A percentile compares a stretch with the other conserved stretches of the same genome.
phyloP scores from a whole-genome alignment of 129 eudicot genomes.

The Dittrichia graveolens region DNA sequence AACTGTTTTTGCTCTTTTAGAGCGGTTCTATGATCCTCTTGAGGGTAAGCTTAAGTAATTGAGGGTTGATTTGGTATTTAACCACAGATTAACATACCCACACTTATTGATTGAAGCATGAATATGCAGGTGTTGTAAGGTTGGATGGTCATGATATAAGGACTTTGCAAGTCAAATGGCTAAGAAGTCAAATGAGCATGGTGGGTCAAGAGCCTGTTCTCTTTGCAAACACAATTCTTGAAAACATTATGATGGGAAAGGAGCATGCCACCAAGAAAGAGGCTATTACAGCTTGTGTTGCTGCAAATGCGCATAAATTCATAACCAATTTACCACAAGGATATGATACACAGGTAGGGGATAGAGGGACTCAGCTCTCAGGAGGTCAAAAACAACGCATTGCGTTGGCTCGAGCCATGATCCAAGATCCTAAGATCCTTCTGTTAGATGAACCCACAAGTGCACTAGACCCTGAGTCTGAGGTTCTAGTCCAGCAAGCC shows the following conservation, averaged over 20 bases:
- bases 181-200: conserved; percentile 85
- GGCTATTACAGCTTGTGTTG: conserved; percentile 62
- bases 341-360: conserved; percentile 82
- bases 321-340: conserved; percentile 65
- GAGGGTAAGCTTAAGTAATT: conserved; percentile 38
- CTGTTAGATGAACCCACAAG: conserved; percentile 85
- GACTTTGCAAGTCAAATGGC: conserved; percentile 80
- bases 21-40: conserved; percentile 78
- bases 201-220: conserved; percentile 94
- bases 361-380: conserved; percentile 78
- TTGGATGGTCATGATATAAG: conserved; percentile 83
- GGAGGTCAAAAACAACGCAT: conserved; percentile 86
- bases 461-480: conserved; percentile 81
- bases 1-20: conserved; percentile 78
- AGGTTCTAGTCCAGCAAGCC: conserved; percentile 68
- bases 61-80: too few relatives aligned
- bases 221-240: conserved; percentile 65
- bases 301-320: conserved; percentile 80
- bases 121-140: conserved; percentile 53
- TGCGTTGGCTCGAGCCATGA: conserved; percentile 87
- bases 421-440: conserved; percentile 79
- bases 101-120: too few relatives aligned
- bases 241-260: conserved; percentile 84
- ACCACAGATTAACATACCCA: too few relatives aligned
- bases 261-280: conserved; percentile 79